phyloP scores from a whole-genome alignment of 176 grass and related monocot species.

The Coix lacrymajobi region DNA sequence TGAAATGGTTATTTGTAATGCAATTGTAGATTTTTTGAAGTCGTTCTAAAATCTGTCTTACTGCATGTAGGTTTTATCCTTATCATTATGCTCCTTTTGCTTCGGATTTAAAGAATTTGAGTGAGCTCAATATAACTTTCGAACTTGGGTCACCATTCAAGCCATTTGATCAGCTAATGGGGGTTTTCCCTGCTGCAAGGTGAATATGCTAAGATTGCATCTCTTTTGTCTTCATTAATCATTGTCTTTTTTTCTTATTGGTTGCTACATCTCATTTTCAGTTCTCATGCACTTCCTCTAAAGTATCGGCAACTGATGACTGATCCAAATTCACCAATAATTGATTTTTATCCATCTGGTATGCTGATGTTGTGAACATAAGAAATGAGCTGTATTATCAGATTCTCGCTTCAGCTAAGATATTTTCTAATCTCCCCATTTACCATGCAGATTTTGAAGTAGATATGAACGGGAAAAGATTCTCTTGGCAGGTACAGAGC shows the following conservation, averaged over 20 bases:
- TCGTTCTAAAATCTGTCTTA: conserved; percentile 2
- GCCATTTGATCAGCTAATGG: conserved; percentile 98
- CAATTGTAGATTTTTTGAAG: background rate
- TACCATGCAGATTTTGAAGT: conserved; percentile 81
- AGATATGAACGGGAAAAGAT: conserved; percentile 99
- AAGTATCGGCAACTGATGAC: conserved; percentile 79
- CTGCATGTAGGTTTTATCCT: conserved; percentile 81
- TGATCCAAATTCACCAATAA: conserved; percentile 72
- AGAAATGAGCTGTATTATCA: background rate
- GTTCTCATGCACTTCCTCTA: conserved; percentile 85
- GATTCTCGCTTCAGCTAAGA: conserved; percentile 7
- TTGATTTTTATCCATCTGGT: conserved; percentile 97
- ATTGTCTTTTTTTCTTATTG: background rate
- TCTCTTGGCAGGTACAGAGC: conserved; percentile 82
- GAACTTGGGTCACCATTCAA: conserved; percentile 82
- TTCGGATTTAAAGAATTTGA: conserved; percentile 74
- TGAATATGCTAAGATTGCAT: conserved; percentile 18
- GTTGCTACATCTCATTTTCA: conserved; percentile 44
- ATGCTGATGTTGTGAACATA: conserved; percentile 31
- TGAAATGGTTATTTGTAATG: conserved; percentile 8
- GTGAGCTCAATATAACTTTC: conserved; percentile 65
- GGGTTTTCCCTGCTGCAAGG: conserved; percentile 99
- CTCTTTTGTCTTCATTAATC: conserved; percentile 5
- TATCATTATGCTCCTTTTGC: conserved; percentile 99
- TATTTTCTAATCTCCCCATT: background rate